Conservation (phyloP, 257 asterid species). For the Ballota nigra region DNA sequence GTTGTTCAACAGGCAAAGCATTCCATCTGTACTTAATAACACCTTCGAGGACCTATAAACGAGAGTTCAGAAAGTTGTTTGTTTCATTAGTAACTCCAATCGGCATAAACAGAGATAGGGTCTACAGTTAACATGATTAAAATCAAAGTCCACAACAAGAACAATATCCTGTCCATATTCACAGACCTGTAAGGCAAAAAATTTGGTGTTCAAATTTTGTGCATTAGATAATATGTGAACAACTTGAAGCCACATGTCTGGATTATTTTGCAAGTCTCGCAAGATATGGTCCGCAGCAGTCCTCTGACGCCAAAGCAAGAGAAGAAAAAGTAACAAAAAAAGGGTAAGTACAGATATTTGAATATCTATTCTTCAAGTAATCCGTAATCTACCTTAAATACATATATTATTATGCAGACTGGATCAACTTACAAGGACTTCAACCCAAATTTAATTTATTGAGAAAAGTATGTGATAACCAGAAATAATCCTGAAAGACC, state of each 20-base stretch:
- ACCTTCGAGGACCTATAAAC: constrained; percentile 87
- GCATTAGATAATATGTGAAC: constrained; percentile 87
- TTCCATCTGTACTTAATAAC: constrained; percentile 98
- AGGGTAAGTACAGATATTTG: neutral
- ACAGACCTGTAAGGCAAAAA: constrained; percentile 91
- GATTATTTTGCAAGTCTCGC: constrained; percentile 93
- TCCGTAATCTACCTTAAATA: neutral
- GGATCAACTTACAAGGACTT: constrained; percentile 4
- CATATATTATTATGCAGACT: neutral
- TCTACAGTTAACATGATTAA: neutral
- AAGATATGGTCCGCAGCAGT: constrained; percentile 85
- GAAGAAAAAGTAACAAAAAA: neutral
- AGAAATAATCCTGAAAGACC: too few relatives aligned
- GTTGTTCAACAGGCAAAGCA: constrained; percentile 91
- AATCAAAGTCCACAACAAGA: constrained; percentile 7
- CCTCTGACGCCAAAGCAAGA: constrained; percentile 52
- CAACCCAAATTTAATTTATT: neutral
- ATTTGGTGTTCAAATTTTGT: constrained; percentile 79
- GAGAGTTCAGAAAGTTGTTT: constrained; percentile 22
- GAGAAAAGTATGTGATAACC: neutral
- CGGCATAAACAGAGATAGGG: constrained; percentile 1
- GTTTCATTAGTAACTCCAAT: constrained; percentile 18
- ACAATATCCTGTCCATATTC: constrained; percentile 4
- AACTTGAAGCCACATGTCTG: constrained; percentile 99
- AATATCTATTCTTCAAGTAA: neutral